Evolutionary conservation across 2,329 filamentous ascomycete species (phyloP), one percentile per base, ranked within the genome.

Genomic region (Pochonia chlamydosporia): DNA sequence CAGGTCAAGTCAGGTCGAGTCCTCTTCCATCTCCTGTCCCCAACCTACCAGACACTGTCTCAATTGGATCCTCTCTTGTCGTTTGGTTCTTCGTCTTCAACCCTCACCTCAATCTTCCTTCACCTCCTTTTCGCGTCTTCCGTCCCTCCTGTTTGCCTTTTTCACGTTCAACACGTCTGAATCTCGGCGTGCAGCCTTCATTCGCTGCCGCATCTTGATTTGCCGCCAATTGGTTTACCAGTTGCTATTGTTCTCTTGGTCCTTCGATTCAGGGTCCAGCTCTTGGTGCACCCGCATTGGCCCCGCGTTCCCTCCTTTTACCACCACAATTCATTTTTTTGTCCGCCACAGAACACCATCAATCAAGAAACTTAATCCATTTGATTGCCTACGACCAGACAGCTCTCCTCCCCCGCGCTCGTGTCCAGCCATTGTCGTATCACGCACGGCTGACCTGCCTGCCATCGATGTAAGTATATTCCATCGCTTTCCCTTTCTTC

Each of bases 301-400:
- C 43, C 47, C 47, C 39, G 21, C 47, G 39, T 31, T 49, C 26
- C 16, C 43, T 46, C 47, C 47, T 46, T 46, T 49, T 13, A 35
- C 43, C 30, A 46, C 47, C 43, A 49, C 43, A 43, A 40, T 43
- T 26, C 18, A 40, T 23, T 33, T 43, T 43, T 42, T 49, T 24
- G 43, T 39, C 47, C 40, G 47, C 47, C 47, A 49, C 47, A 28
- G 14, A 30, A 23, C 40, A 11, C 10, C 20, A 13, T 31, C 24
- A 26, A 33, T 33, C 42, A n/a, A 18, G n/a, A n/a, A n/a, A n/a
- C n/a, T 23, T 36, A 44, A 36, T 24, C 30, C 46, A 33, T n/a
- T n/a, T n/a, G n/a, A n/a, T n/a, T n/a, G n/a, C n/a, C n/a, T n/a
- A n/a, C n/a, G n/a, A n/a, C n/a, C n/a, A n/a, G n/a, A 14, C 20